A percentile compares a stretch with the other conserved stretches of the same genome.
Conservation (phyloP, 257 asterid genomes). For the Gentiana straminea region DNA sequence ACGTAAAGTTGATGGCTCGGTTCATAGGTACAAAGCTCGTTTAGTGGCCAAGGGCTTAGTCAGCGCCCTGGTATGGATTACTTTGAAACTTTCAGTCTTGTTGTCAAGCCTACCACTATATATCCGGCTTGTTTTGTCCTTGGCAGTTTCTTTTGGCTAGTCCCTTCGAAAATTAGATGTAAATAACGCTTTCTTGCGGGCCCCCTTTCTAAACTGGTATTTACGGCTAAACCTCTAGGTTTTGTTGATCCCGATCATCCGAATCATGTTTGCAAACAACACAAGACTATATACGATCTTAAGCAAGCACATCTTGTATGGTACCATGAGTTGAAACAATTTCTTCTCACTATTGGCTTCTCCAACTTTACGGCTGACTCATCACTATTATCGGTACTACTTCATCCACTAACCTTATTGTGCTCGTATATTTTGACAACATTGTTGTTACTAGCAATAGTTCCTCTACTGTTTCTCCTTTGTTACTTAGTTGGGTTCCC, state of each 20-base stretch:
- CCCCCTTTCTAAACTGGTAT: background rate
- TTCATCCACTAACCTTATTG: no score
- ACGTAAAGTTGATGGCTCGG: background rate
- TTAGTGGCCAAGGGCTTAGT: background rate
- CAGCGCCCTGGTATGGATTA: conserved; percentile 2
- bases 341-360: no score
- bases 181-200: background rate
- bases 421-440: no score
- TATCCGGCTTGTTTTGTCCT: background rate
- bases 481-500: background rate
- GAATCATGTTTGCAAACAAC: background rate
- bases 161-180: background rate
- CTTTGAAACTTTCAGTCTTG: background rate
- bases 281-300: background rate
- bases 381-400: no score
- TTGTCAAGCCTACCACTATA: background rate
- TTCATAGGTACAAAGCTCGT: conserved; percentile 8
- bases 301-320: background rate
- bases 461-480: background rate
- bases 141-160: background rate
- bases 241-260: no score
- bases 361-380: no score
- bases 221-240: no score
- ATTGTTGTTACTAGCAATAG: background rate
- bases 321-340: no score